Base-by-base conservation (phyloP, 83 land plant species). In the Picea abies region DNA sequence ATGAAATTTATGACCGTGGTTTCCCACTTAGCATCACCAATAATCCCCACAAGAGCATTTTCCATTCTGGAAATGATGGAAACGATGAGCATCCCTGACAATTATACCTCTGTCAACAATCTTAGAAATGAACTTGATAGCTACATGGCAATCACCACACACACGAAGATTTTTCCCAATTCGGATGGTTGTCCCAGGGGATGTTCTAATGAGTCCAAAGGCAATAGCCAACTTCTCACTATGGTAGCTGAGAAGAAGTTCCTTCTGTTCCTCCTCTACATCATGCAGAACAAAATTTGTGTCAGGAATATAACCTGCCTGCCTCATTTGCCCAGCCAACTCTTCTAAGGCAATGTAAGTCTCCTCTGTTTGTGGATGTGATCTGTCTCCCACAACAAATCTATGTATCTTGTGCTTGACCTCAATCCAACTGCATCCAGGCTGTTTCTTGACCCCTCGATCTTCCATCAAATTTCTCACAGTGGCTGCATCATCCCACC, bases 261-360 rank as follows among this genome's bases (percentile, higher is more conserved):
- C 77, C 25, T 73, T 47, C 26, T 73, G 77, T 52, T 39, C 77
- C 39, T 73, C 77, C 52, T 73, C 77, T 44, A 73, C 77, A 73
- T 73, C 77, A 22, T 73, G 77, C 58, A 73, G 26, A 49, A 73
- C 77, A 47, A 41, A 73, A 23, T 73, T 73, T 11, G 22, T 73
- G 58, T 73, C 77, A 44, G 77, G 58, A 0, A 44, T 52, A 44
- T 73, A 73, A 17, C 77, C 77, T 73, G 23, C 58, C 25, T 73
- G 56, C 39, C 47, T 73, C 77, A 47, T 73, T n/a, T 73, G 25
- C 26, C 16, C 58, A 0, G 56, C 22, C 29, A 47, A 73, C 4
- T 73, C 39, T 11, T 73, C 56, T 52, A 73, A 73, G 16, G 4
- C 11, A 39, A 12, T n/a, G 56, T 73, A 73, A 44, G 47, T 47